These are phyloP conservation scores for Dothideomycetidae sp. DNA, from an alignment of 2,329 filamentous ascomycete genomes.

Conservation along the genomic window DNA sequence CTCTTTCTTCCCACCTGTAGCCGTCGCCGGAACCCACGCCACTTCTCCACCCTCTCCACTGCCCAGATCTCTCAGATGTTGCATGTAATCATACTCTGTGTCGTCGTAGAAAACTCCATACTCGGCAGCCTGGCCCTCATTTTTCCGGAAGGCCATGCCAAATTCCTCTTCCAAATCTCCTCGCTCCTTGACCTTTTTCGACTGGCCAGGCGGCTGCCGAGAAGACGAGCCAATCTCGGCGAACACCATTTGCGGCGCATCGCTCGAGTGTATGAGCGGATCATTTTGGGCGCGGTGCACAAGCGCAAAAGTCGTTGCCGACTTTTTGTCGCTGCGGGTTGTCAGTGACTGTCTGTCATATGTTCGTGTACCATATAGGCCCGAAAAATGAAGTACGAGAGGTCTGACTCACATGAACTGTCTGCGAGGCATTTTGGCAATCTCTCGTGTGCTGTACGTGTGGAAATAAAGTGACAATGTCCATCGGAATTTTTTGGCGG, in stretches of 20 bases:
- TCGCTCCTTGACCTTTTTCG: constrained; percentile 31
- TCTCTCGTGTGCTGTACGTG: too few relatives aligned
- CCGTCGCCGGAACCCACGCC: constrained; percentile 66
- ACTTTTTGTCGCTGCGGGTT: constrained; percentile 56
- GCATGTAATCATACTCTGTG: constrained; percentile 97
- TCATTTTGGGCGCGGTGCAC: constrained; percentile 96
- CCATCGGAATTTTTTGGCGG: neutral
- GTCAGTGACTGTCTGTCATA: constrained; percentile 3
- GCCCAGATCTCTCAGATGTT: constrained; percentile 81
- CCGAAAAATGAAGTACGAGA: neutral
- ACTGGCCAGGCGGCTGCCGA: constrained; percentile 15
- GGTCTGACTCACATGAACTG: constrained; percentile 52
- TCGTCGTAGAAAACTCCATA: constrained; percentile 93
- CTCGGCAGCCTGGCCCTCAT: constrained; percentile 91
- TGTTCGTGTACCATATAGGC: too few relatives aligned
- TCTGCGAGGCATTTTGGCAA: constrained; percentile 53
- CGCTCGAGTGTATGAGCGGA: constrained; percentile 83
- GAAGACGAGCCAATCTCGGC: constrained; percentile 42
- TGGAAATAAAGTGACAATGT: too few relatives aligned
- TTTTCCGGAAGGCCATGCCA: constrained; percentile 57
- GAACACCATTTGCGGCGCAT: constrained; percentile 80
- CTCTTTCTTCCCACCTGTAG: constrained; percentile 46
- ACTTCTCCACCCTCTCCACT: constrained; percentile 46
- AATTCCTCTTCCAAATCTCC: constrained; percentile 65
- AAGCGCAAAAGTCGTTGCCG: constrained; percentile 80